These are phyloP conservation scores for Metarhizium anisopliae DNA, from an alignment of 2,329 filamentous ascomycete species.

Conservation along the genomic window DNA sequence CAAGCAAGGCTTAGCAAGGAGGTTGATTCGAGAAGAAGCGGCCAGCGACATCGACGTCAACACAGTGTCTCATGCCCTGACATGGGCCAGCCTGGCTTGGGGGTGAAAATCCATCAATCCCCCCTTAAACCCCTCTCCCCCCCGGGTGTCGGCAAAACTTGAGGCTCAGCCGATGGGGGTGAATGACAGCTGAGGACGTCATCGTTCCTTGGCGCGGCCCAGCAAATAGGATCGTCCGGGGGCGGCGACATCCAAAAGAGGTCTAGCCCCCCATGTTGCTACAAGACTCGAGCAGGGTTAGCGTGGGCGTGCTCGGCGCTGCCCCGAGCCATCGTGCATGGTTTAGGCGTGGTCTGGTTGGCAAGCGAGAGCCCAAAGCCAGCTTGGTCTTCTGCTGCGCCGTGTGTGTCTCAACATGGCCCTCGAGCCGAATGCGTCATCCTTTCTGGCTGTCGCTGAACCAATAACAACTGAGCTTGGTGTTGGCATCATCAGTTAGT, in stretches of 20 bases:
- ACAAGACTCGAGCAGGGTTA: neutral
- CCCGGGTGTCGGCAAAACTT: constrained; percentile 3
- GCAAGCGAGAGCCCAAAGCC: neutral
- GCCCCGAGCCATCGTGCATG: neutral
- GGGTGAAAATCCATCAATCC: neutral
- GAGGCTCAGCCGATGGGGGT: constrained; percentile 7
- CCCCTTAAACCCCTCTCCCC: neutral
- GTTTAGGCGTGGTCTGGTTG: neutral
- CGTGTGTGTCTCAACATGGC: neutral
- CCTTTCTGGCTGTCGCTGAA: neutral
- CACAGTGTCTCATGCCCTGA: constrained; percentile 6
- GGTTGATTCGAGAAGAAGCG: constrained; percentile 8
- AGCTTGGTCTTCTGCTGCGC: neutral
- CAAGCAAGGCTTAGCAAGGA: neutral
- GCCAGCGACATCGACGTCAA: constrained; percentile 1
- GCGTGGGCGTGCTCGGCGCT: neutral
- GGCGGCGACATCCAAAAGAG: neutral
- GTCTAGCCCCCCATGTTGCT: neutral
- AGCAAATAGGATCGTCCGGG: constrained; percentile 6
- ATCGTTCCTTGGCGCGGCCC: constrained; percentile 5
- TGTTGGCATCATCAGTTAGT: neutral
- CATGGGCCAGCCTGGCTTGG: neutral
- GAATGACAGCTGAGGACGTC: constrained; percentile 7
- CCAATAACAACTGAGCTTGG: neutral
- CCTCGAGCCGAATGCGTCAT: neutral